phyloP scores from a whole-genome alignment of 805 yeast species.

The Sugiyamaella valdiviana region DNA sequence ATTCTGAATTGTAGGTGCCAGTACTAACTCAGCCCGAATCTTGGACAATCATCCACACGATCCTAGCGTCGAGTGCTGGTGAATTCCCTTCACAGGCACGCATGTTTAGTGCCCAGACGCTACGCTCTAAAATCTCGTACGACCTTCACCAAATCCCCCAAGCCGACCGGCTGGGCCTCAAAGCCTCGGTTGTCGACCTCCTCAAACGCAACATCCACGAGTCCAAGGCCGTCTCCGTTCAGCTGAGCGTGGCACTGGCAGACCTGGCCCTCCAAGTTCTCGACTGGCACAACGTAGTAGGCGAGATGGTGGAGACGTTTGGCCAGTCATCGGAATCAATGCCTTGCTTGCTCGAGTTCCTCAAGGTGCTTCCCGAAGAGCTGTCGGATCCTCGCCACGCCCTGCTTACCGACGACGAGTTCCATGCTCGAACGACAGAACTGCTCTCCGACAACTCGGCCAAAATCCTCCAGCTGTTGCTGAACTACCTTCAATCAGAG shows the following conservation, averaged over 20 bases:
- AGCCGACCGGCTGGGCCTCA: slow-evolving; percentile 52
- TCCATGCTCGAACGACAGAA: slow-evolving; percentile 53
- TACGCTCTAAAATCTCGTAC: slow-evolving; percentile 70
- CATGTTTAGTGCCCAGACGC: slow-evolving; percentile 86
- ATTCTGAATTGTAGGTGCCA: neutral
- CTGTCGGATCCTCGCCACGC: slow-evolving; percentile 68
- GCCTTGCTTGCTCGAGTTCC: slow-evolving; percentile 61
- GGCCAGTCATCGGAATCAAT: slow-evolving; percentile 34
- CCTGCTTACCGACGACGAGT: slow-evolving; percentile 77
- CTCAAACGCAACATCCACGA: slow-evolving; percentile 40
- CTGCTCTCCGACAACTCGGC: slow-evolving; percentile 63
- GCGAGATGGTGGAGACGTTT: slow-evolving; percentile 53
- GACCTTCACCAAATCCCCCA: slow-evolving; percentile 74
- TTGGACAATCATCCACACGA: slow-evolving; percentile 63
- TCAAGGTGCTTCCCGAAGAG: slow-evolving; percentile 89
- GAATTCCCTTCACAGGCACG: slow-evolving; percentile 48
- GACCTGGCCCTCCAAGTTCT: slow-evolving; percentile 73
- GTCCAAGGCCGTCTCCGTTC: slow-evolving; percentile 64
- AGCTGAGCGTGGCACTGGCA: slow-evolving; percentile 73
- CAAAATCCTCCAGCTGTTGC: slow-evolving; percentile 57
- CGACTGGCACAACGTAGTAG: slow-evolving; percentile 65
- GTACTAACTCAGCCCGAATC: slow-evolving; percentile 40
- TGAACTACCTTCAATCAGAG: slow-evolving; percentile 34
- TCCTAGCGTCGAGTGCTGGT: slow-evolving; percentile 36
- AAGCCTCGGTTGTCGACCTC: slow-evolving; percentile 57